phyloP scores from a whole-genome alignment of 441 rosid genomes.

The Pelargonium citronellum region DNA sequence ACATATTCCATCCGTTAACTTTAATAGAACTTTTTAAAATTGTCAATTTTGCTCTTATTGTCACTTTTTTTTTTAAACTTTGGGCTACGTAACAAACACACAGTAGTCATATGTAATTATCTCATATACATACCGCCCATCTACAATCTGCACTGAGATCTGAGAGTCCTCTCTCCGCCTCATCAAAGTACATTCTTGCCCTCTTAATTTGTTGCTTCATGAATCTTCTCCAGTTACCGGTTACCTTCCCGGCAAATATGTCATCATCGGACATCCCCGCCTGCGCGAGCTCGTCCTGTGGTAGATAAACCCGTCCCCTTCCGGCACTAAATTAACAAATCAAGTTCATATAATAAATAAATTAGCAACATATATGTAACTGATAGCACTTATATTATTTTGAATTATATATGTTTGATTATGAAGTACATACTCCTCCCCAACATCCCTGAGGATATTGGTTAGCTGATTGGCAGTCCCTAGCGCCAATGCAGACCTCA shows the following conservation, averaged over 20 bases:
- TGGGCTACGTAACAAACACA: no score
- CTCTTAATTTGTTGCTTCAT: constrained; percentile 43
- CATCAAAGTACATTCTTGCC: constrained; percentile 42
- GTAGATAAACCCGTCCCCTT: constrained; percentile 45
- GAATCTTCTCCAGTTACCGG: constrained; percentile 41
- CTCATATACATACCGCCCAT: constrained; percentile 41
- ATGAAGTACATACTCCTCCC: constrained; percentile 39
- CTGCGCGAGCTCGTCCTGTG: constrained; percentile 38
- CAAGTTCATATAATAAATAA: neutral
- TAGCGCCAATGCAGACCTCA: constrained; percentile 40
- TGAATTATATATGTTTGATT: no score
- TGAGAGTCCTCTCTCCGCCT: constrained; percentile 42
- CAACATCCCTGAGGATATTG: constrained; percentile 49
- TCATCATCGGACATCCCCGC: constrained; percentile 42
- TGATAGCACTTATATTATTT: no score
- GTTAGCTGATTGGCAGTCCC: constrained; percentile 55
- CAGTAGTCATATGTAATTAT: no score
- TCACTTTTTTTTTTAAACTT: no score
- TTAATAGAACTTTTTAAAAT: no score
- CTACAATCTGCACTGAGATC: constrained; percentile 45
- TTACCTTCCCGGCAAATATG: constrained; percentile 36
- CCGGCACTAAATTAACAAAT: constrained; percentile 27
- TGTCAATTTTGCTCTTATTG: no score
- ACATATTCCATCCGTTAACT: no score
- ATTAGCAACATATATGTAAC: no score